Evolutionary conservation across 108 stramenopile species (phyloP).

Genomic region (Aurantiochytrium sp.): DNA sequence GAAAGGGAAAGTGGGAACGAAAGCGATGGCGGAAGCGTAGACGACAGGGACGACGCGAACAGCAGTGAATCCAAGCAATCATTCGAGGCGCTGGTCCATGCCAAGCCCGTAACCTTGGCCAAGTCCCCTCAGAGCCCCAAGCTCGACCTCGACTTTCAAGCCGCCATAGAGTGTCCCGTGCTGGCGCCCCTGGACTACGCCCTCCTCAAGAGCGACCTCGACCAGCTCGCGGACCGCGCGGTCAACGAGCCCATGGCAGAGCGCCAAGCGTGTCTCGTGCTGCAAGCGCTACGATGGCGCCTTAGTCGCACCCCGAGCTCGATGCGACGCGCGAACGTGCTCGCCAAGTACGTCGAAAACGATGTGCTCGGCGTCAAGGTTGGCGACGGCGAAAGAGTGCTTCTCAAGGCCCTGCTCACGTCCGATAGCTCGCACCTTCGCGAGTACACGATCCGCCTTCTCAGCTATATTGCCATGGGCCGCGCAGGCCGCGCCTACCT

Average conservation of each 20-base stretch:
- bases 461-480: not conserved
- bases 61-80: no score
- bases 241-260: not conserved
- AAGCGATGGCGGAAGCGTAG: no score
- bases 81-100: not conserved
- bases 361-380: not conserved
- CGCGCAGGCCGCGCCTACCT: not conserved
- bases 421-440: not conserved
- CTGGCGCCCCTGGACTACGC: not conserved
- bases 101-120: not conserved
- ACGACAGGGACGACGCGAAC: no score
- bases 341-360: not conserved
- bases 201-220: not conserved
- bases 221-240: not conserved
- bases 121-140: not conserved
- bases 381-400: not conserved
- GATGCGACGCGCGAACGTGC: not conserved
- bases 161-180: not conserved
- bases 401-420: not conserved
- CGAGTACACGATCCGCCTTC: not conserved
- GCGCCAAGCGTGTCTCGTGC: not conserved
- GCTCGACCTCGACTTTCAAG: not conserved
- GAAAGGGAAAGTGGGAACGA: no score
- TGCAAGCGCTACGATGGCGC: constrained; percentile 11
- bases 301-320: not conserved